Percentiles rank a stretch among this genome's conserved stretches.
phyloP scores from a whole-genome alignment of 1,284 basidiomycete genomes.

The Flammula alnicola region DNA sequence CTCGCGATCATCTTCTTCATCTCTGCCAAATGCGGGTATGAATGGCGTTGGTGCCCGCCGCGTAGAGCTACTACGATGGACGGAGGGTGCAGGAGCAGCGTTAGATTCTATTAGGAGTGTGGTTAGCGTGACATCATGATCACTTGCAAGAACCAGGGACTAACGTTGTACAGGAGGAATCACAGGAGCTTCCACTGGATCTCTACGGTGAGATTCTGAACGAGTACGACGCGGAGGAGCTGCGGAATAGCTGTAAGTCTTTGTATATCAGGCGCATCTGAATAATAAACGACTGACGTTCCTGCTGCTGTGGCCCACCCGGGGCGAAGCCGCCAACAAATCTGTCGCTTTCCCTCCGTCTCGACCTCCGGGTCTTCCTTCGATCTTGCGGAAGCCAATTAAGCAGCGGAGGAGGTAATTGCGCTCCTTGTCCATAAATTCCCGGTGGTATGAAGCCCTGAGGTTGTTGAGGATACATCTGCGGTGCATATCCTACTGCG shows the following conservation, averaged over 20 bases:
- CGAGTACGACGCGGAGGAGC: conserved; percentile 18
- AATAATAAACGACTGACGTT: conserved; percentile 9
- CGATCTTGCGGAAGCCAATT: conserved; percentile 22
- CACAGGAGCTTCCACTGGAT: conserved; percentile 11
- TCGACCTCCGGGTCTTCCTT: conserved; percentile 10
- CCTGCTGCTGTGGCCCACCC: conserved; percentile 9
- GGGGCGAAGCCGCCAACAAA: conserved; percentile 21
- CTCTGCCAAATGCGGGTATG: conserved; percentile 17
- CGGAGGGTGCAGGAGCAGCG: neutral
- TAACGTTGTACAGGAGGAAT: conserved; percentile 17
- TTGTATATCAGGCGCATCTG: neutral
- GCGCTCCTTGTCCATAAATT: conserved; percentile 18
- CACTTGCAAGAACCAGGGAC: neutral
- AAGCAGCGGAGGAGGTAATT: conserved; percentile 17
- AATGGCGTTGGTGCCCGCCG: conserved; percentile 31
- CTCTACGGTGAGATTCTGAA: conserved; percentile 22
- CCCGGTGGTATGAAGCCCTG: conserved; percentile 23
- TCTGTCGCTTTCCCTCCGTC: conserved; percentile 21
- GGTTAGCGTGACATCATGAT: neutral
- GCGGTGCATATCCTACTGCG: conserved; percentile 9
- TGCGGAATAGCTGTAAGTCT: conserved; percentile 1
- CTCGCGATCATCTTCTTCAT: conserved; percentile 20
- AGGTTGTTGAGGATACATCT: conserved; percentile 17
- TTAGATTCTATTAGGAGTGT: neutral
- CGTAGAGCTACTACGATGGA: too few relatives aligned